phyloP scores from a whole-genome alignment of 176 grass and related monocot genomes.

The Calamus simplicifolius region DNA sequence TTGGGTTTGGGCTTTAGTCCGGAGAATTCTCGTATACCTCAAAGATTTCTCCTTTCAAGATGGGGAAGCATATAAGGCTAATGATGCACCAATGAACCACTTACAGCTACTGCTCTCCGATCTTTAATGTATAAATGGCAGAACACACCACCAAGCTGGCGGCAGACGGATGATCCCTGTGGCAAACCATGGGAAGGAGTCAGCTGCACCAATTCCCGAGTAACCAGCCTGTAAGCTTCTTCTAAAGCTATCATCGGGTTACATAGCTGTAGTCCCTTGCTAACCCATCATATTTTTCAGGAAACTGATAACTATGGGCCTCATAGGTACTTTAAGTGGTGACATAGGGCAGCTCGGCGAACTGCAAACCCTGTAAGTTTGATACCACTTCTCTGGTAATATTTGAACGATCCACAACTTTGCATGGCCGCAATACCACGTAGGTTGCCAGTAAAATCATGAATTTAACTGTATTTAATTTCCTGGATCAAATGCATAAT shows the following conservation, averaged over 20 bases:
- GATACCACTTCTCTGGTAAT: not conserved
- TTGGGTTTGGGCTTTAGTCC: no score
- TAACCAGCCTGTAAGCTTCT: slow-evolving; percentile 55
- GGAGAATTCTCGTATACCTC: no score
- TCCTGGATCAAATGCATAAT: not conserved
- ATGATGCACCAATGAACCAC: no score
- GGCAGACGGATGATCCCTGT: slow-evolving; percentile 66
- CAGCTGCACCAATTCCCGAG: slow-evolving; percentile 36
- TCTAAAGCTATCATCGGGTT: no score
- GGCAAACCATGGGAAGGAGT: slow-evolving; percentile 79
- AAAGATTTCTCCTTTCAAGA: no score
- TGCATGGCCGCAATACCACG: no score
- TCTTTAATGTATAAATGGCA: slow-evolving; percentile 70
- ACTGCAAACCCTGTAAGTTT: slow-evolving; percentile 63
- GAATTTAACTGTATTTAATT: not conserved
- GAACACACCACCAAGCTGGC: slow-evolving; percentile 64
- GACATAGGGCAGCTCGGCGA: slow-evolving; percentile 69
- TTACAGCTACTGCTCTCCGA: slow-evolving; percentile 53
- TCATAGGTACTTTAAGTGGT: slow-evolving; percentile 47
- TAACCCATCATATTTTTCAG: slow-evolving; percentile 40
- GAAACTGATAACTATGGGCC: slow-evolving; percentile 73
- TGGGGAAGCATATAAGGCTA: no score
- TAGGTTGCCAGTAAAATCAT: no score
- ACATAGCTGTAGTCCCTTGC: no score
- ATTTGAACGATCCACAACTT: not conserved